phyloP scores from a whole-genome alignment of 495 filamentous ascomycete genomes.

The Aspergillus cristatus region DNA sequence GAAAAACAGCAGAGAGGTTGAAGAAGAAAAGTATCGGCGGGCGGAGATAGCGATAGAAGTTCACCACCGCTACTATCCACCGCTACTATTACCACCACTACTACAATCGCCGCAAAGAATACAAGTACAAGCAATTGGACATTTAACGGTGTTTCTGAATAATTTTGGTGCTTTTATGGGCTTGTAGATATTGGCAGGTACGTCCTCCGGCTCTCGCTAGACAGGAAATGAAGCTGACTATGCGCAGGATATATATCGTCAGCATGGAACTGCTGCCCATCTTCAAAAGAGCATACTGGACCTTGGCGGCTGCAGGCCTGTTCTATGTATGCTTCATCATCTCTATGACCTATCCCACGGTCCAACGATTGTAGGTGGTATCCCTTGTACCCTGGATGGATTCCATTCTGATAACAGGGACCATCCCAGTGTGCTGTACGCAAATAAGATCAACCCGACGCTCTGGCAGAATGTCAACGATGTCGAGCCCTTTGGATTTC shows the following conservation, averaged over 20 bases:
- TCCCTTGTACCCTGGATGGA: neutral
- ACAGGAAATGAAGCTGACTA: too few species aligned
- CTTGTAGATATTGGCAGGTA: too few species aligned
- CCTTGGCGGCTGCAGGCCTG: constrained; percentile 40
- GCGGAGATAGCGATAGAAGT: neutral
- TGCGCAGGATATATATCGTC: neutral
- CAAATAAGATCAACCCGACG: constrained; percentile 59
- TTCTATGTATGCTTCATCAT: constrained; percentile 41
- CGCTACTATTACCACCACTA: too few species aligned
- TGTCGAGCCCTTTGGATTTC: constrained; percentile 73
- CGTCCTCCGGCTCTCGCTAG: too few species aligned
- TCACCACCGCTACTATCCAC: neutral
- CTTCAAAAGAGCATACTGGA: constrained; percentile 51
- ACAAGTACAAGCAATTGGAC: too few species aligned
- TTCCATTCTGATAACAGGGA: constrained; percentile 1
- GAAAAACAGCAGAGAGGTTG: constrained; percentile 6
- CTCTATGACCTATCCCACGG: constrained; percentile 36
- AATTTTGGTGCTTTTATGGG: too few species aligned
- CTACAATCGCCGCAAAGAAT: too few species aligned
- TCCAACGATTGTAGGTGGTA: constrained; percentile 42
- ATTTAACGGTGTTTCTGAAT: too few species aligned
- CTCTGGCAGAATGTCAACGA: constrained; percentile 61
- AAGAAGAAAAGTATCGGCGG: neutral
- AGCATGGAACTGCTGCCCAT: constrained; percentile 37
- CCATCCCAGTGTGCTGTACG: constrained; percentile 67